These are phyloP conservation scores for Aureobasidium leucospermi DNA, from an alignment of 2,329 filamentous ascomycete species.

Conservation along the genomic window DNA sequence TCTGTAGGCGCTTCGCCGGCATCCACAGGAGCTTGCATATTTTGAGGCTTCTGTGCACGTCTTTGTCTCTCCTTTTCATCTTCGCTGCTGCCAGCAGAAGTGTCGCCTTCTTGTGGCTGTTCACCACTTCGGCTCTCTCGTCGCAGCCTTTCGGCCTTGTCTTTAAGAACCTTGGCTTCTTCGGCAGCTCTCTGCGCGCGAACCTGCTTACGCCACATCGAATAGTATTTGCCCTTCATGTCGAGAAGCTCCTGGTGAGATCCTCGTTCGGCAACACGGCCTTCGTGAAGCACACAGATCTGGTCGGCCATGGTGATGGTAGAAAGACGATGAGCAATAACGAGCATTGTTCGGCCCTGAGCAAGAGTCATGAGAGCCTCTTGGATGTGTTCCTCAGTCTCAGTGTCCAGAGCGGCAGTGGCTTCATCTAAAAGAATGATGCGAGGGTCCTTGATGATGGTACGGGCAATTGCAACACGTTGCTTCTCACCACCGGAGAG, in stretches of 20 bases:
- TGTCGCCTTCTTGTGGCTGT: slow-evolving; percentile 25
- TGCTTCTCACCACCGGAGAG: slow-evolving; percentile 90
- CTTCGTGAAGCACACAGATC: slow-evolving; percentile 48
- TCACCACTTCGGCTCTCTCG: slow-evolving; percentile 32
- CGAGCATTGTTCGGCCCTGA: slow-evolving; percentile 80
- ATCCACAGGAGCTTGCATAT: slow-evolving; percentile 15
- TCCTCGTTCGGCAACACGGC: slow-evolving; percentile 44
- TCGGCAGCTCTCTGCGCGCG: slow-evolving; percentile 43
- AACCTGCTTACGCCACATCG: slow-evolving; percentile 48
- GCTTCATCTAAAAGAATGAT: slow-evolving; percentile 93
- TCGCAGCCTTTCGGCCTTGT: slow-evolving; percentile 42
- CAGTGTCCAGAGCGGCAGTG: slow-evolving; percentile 82
- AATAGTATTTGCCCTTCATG: slow-evolving; percentile 38
- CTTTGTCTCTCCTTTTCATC: slow-evolving; percentile 24
- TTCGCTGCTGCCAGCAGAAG: slow-evolving; percentile 30
- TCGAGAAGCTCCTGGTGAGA: slow-evolving; percentile 45
- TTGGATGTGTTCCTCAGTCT: slow-evolving; percentile 91
- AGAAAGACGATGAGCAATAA: slow-evolving; percentile 71
- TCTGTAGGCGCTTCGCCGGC: slow-evolving; percentile 4
- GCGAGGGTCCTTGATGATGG: slow-evolving; percentile 82
- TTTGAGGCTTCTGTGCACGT: slow-evolving; percentile 7
- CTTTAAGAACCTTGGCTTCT: slow-evolving; percentile 42
- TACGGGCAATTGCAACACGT: slow-evolving; percentile 85
- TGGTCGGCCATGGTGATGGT: slow-evolving; percentile 51
- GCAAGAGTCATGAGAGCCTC: slow-evolving; percentile 74